A percentile compares a stretch with the other conserved stretches of the same genome.
These are phyloP conservation scores for Daldinia caldariorum DNA, from an alignment of 495 filamentous ascomycete genomes.

Conservation along the genomic window DNA sequence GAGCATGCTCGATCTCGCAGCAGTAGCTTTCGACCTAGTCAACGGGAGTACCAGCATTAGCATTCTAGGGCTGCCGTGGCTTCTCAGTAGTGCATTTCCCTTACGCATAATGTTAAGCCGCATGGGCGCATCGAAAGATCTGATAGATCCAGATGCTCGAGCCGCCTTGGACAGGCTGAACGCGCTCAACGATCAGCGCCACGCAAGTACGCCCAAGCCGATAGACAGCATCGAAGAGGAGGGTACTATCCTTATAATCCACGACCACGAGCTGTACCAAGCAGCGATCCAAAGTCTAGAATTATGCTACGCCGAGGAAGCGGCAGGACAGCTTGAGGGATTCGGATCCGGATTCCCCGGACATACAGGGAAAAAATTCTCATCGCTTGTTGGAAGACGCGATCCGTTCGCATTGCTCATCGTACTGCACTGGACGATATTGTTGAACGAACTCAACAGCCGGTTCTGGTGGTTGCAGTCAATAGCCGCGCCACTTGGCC, in stretches of 20 bases:
- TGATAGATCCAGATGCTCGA: constrained; percentile 36
- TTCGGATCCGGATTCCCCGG: constrained; percentile 42
- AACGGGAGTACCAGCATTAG: constrained; percentile 44
- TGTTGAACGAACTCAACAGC: constrained; percentile 30
- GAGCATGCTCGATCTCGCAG: constrained; percentile 30
- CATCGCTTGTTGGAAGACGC: constrained; percentile 36
- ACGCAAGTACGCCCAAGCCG: constrained; percentile 19
- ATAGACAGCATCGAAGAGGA: constrained; percentile 8
- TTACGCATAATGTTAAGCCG: constrained; percentile 36
- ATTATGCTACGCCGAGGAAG: constrained; percentile 45
- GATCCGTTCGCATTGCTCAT: constrained; percentile 51
- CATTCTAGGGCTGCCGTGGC: constrained; percentile 37
- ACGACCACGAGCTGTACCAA: constrained; percentile 34
- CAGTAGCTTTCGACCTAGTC: constrained; percentile 47
- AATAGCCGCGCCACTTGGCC: constrained; percentile 21
- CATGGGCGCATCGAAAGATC: constrained; percentile 31
- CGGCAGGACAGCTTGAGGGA: constrained; percentile 37
- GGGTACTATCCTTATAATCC: constrained; percentile 8
- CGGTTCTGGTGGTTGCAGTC: constrained; percentile 34
- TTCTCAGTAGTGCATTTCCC: constrained; percentile 45
- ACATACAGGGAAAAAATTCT: constrained; percentile 43
- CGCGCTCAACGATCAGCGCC: constrained; percentile 37
- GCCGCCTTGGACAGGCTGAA: constrained; percentile 39
- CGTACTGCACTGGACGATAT: constrained; percentile 47
- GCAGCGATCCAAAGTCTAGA: constrained; percentile 35